These are phyloP conservation scores for Fusarium solani-melongenae DNA, from an alignment of 2,329 filamentous ascomycete genomes.

Conservation along the genomic window DNA sequence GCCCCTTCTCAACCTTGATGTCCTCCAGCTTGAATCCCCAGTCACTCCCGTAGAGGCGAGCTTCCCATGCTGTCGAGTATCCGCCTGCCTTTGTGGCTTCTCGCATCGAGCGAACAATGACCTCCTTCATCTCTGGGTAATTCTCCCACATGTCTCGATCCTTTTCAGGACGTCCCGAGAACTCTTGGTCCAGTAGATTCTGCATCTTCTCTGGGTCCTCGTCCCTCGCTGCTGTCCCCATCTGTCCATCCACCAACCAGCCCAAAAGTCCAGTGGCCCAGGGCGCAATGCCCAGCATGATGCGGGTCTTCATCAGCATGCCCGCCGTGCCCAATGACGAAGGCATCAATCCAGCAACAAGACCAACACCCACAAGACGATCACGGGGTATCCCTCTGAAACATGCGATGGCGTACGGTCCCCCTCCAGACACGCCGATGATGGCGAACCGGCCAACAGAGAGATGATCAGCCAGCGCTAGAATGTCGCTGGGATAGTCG, in stretches of 20 bases:
- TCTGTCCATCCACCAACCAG: constrained; percentile 5
- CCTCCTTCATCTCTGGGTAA: not conserved
- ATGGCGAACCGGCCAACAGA: not conserved
- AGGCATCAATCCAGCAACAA: constrained; percentile 22
- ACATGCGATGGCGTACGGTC: constrained; percentile 24
- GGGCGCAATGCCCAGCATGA: constrained; percentile 18
- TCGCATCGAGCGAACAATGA: constrained; percentile 1
- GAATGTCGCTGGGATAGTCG: constrained; percentile 11
- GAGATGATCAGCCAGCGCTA: not conserved
- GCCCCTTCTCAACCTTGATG: constrained; percentile 11
- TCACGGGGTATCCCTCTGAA: constrained; percentile 7
- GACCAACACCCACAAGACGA: constrained; percentile 5
- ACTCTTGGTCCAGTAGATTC: constrained; percentile 18
- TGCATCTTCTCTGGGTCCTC: constrained; percentile 15
- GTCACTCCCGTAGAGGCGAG: constrained; percentile 12
- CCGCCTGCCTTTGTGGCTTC: constrained; percentile 20
- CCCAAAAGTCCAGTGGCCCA: constrained; percentile 8
- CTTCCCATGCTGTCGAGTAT: constrained; percentile 20
- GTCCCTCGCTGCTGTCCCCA: constrained; percentile 13
- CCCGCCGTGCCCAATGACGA: constrained; percentile 19
- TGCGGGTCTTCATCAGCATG: constrained; percentile 13
- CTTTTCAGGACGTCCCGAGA: not conserved
- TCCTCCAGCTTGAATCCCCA: constrained; percentile 30
- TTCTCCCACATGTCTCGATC: constrained; percentile 10
- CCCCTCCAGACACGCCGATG: constrained; percentile 23